Conservation (phyloP, 2,329 filamentous ascomycete genomes). For the Epichloe festucae region DNA sequence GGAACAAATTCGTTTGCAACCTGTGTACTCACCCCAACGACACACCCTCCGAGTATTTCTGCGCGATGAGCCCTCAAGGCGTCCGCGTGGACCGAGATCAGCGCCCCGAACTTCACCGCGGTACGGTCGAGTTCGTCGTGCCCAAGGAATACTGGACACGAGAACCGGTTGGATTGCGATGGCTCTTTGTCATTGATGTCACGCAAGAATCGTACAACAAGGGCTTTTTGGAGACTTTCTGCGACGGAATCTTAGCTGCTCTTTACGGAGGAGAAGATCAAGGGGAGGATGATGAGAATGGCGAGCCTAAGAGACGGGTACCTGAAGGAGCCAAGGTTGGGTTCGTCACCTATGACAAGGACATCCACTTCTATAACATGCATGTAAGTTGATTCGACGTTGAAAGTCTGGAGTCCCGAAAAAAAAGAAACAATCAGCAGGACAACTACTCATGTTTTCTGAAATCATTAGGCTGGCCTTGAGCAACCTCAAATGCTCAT, state of each 20-base stretch:
- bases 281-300: conserved; percentile 36
- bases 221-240: conserved; percentile 81
- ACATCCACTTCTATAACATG: conserved; percentile 96
- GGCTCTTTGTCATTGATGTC: conserved; percentile 87
- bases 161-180: conserved; percentile 75
- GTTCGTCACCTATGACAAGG: conserved; percentile 91
- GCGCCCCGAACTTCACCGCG: conserved; percentile 76
- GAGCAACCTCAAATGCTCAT: conserved; percentile 95
- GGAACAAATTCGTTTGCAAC: conserved; percentile 96
- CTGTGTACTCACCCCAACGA: conserved; percentile 97
- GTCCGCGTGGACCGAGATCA: conserved; percentile 78
- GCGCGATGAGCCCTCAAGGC: conserved; percentile 76
- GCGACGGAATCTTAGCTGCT: conserved; percentile 73
- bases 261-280: conserved; percentile 60
- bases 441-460: not conserved
- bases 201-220: conserved; percentile 85
- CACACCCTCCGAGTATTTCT: conserved; percentile 83
- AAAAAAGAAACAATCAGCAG: not conserved
- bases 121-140: conserved; percentile 91
- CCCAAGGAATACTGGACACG: conserved; percentile 99
- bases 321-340: conserved; percentile 77
- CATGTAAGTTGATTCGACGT: conserved; percentile 44
- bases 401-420: not conserved
- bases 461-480: conserved; percentile 44
- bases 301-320: conserved; percentile 43